Percentiles rank a stretch among this genome's conserved stretches.
Conservation (phyloP, 805 yeast species). For the Yamadazyma tumulicola region DNA sequence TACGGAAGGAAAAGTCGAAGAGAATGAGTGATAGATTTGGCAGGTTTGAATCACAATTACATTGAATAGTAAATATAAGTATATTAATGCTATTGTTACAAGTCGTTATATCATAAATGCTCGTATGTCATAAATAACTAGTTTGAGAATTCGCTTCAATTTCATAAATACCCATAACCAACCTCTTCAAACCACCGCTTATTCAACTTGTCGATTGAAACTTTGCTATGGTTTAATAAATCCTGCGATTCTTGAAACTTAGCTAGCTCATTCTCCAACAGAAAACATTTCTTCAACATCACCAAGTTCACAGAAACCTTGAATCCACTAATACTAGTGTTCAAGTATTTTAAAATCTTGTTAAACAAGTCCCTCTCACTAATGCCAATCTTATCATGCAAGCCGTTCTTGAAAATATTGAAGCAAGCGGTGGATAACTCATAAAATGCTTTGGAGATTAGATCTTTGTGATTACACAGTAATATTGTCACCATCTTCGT, state of each 20-base stretch:
- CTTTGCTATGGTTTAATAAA: slow-evolving; percentile 27
- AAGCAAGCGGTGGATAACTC: slow-evolving; percentile 27
- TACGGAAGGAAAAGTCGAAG: too few species aligned
- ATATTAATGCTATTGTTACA: too few species aligned
- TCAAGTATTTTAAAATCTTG: slow-evolving; percentile 35
- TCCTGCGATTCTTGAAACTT: slow-evolving; percentile 22
- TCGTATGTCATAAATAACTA: too few species aligned
- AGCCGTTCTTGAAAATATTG: slow-evolving; percentile 3
- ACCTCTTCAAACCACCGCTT: slow-evolving; percentile 28
- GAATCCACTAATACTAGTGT: slow-evolving; percentile 44
- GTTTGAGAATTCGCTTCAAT: too few species aligned
- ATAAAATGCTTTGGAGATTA: slow-evolving; percentile 33
- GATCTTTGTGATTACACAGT: slow-evolving; percentile 35
- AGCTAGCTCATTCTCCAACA: slow-evolving; percentile 38
- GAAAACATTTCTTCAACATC: slow-evolving; percentile 38
- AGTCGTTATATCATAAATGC: too few species aligned
- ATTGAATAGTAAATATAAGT: too few species aligned
- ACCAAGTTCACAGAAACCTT: slow-evolving; percentile 34
- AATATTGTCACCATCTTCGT: slow-evolving; percentile 44
- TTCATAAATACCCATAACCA: slow-evolving; percentile 10
- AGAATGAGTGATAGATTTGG: too few species aligned
- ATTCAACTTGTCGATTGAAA: slow-evolving; percentile 24
- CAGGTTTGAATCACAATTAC: too few species aligned
- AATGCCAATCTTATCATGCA: neutral
- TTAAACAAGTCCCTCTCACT: slow-evolving; percentile 20